A percentile compares a stretch with the other conserved stretches of the same genome.
phyloP scores from a whole-genome alignment of 306 rosid genomes.

The Cucurbita argyrosperma region DNA sequence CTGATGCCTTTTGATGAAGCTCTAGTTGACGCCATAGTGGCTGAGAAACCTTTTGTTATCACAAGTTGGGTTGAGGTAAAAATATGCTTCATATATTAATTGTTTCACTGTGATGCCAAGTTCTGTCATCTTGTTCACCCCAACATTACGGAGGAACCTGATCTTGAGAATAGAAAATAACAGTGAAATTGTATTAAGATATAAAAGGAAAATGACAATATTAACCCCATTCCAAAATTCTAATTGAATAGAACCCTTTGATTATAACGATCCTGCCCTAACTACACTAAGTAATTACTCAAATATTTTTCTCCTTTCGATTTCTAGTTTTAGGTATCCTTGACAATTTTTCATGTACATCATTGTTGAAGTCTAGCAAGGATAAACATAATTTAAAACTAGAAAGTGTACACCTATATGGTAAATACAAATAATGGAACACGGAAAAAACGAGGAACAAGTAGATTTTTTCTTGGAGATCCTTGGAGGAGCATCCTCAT shows the following conservation, averaged over 20 bases:
- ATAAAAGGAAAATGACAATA: neutral
- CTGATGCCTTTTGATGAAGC: conserved; percentile 45
- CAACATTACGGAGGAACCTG: neutral
- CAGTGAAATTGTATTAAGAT: neutral
- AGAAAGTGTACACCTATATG: neutral
- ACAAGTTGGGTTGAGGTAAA: conserved; percentile 74
- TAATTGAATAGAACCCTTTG: neutral
- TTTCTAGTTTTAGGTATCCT: neutral
- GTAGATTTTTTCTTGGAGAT: neutral
- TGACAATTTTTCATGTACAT: neutral
- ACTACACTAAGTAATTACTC: neutral
- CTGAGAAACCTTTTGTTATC: conserved; percentile 47
- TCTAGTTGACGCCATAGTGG: conserved; percentile 52
- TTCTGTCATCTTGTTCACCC: neutral
- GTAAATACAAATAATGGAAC: neutral
- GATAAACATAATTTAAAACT: neutral
- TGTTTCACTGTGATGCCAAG: conserved; percentile 4
- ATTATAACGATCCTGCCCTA: neutral
- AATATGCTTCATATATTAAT: conserved; percentile 12
- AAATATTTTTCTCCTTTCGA: neutral
- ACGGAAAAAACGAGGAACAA: neutral
- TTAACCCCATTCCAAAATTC: neutral
- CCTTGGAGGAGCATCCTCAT: neutral
- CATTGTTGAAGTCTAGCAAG: neutral
- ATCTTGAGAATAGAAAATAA: neutral